These are phyloP conservation scores for Paspalum notatum DNA, from an alignment of 176 grass and related monocot genomes.

Conservation along the genomic window DNA sequence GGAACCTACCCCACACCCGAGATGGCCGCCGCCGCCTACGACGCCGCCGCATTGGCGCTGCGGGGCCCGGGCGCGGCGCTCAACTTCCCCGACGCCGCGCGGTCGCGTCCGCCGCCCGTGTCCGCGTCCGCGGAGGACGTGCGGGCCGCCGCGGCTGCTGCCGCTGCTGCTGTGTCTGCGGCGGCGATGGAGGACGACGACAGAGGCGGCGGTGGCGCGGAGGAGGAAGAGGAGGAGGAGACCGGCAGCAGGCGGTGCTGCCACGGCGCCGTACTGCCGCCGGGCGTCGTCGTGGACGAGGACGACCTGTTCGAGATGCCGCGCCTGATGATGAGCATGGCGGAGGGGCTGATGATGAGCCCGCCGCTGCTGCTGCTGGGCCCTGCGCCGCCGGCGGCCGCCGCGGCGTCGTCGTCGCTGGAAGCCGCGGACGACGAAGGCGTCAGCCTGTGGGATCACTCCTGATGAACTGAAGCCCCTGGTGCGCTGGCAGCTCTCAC, in stretches of 20 bases:
- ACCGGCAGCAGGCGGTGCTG: too few relatives aligned
- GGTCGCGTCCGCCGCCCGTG: constrained; percentile 33
- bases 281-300: constrained; percentile 62
- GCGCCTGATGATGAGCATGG: constrained; percentile 69
- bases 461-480: neutral
- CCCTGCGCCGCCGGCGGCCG: neutral
- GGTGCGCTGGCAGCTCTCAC: too few relatives aligned
- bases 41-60: constrained; percentile 74
- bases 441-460: constrained; percentile 81
- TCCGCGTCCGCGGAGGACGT: constrained; percentile 57
- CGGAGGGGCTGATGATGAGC: constrained; percentile 91
- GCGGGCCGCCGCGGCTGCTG: constrained; percentile 35
- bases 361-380: constrained; percentile 53
- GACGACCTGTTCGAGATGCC: constrained; percentile 85
- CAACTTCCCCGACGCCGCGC: constrained; percentile 62
- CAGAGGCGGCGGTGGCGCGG: neutral
- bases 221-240: neutral
- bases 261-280: too few relatives aligned
- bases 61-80: constrained; percentile 57
- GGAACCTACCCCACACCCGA: constrained; percentile 79
- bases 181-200: neutral
- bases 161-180: neutral
- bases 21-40: constrained; percentile 86
- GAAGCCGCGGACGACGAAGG: constrained; percentile 26
- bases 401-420: neutral